Evolutionary conservation across 805 yeast species (phyloP).

Genomic region (Starmerella roubikii): DNA sequence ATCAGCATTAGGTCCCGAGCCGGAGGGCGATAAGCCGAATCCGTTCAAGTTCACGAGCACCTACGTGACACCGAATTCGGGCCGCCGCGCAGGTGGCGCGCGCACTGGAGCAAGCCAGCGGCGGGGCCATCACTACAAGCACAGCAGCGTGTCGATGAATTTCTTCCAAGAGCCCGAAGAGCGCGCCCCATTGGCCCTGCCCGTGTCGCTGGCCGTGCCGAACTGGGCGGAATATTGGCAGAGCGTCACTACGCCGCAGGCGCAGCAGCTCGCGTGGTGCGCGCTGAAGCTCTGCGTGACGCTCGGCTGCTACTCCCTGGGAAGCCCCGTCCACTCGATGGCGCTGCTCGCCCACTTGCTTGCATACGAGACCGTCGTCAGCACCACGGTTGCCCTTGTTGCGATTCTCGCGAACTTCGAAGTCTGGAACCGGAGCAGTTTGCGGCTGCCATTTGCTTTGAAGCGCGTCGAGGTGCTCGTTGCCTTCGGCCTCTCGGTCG

Average conservation of each 20-base stretch:
- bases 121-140: constrained; percentile 90
- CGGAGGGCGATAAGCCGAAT: constrained; percentile 5
- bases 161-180: constrained; percentile 85
- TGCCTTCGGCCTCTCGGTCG: constrained; percentile 75
- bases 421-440: constrained; percentile 73
- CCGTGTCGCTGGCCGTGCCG: constrained; percentile 62
- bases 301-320: constrained; percentile 34
- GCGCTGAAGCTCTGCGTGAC: constrained; percentile 43
- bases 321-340: constrained; percentile 32
- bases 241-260: constrained; percentile 48
- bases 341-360: constrained; percentile 65
- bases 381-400: constrained; percentile 52
- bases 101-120: constrained; percentile 31
- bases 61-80: constrained; percentile 24
- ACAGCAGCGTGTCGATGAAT: constrained; percentile 91
- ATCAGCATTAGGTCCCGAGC: constrained; percentile 4
- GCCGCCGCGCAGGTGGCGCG: constrained; percentile 19
- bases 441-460: constrained; percentile 81
- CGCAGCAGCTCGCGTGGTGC: constrained; percentile 46
- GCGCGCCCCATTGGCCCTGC: constrained; percentile 47
- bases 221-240: constrained; percentile 45
- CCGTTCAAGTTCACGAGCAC: constrained; percentile 59
- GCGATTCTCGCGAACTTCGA: constrained; percentile 82
- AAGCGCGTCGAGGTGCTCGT: constrained; percentile 81
- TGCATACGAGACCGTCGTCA: constrained; percentile 75